These are phyloP conservation scores for Zoysia pacifica DNA, from an alignment of 176 grass and related monocot species.

Conservation along the genomic window DNA sequence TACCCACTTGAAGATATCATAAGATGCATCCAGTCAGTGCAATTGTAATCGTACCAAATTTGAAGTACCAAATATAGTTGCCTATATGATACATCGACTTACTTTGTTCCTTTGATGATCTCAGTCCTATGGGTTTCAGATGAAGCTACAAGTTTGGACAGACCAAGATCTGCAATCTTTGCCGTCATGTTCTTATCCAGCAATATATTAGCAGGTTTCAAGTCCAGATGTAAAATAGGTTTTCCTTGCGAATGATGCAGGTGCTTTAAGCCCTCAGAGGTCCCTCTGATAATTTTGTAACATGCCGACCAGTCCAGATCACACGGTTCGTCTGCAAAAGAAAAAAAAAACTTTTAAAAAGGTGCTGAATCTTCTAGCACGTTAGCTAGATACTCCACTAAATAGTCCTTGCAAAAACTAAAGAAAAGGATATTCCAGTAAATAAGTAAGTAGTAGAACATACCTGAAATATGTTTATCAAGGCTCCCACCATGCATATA, in stretches of 20 bases:
- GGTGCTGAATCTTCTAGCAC: too few species aligned
- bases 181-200: neutral
- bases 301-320: neutral
- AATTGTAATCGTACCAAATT: too few species aligned
- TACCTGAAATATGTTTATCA: neutral
- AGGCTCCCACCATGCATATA: neutral
- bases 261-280: neutral
- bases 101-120: neutral
- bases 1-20: neutral
- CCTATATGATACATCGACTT: neutral
- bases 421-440: too few species aligned
- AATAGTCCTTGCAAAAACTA: too few species aligned
- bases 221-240: neutral
- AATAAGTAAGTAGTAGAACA: too few species aligned
- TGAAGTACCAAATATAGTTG: too few species aligned
- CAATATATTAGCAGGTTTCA: slow-evolving; percentile 15
- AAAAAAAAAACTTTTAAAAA: neutral
- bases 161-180: slow-evolving; percentile 15
- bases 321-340: neutral
- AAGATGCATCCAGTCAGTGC: too few species aligned
- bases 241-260: neutral
- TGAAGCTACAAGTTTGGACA: neutral
- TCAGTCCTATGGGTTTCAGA: neutral
- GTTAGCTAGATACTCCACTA: too few species aligned
- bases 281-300: neutral